Evolutionary conservation across 768 basidiomycete genomes (phyloP).

Genomic region (Rhizopogon vesiculosus): DNA sequence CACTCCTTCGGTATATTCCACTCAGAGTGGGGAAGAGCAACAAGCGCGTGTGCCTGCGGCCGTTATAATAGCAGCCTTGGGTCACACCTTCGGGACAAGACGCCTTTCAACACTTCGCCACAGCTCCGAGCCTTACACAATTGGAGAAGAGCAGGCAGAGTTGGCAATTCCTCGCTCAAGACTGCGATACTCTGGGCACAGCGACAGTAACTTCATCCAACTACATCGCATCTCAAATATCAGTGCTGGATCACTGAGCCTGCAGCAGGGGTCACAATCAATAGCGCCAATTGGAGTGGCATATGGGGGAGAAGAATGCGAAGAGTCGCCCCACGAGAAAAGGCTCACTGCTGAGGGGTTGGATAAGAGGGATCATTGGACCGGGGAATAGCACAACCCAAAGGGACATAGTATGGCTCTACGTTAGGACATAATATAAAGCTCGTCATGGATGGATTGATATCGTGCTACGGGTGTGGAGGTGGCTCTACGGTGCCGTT

Average conservation of each 20-base stretch:
- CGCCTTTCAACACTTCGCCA: constrained; percentile 10
- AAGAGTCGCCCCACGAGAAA: not conserved
- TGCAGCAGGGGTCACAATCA: constrained; percentile 10
- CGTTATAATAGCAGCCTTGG: constrained; percentile 35
- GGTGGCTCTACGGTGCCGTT: not conserved
- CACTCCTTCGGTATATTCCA: constrained; percentile 32
- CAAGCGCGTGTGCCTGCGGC: constrained; percentile 25
- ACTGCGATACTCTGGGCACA: not conserved
- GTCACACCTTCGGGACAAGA: constrained; percentile 16
- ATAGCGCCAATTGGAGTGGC: constrained; percentile 17
- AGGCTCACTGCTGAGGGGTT: not conserved
- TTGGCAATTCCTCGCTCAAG: not conserved
- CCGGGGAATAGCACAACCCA: not conserved
- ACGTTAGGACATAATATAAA: not conserved
- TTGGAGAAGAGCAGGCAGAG: constrained; percentile 1
- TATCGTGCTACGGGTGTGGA: not conserved
- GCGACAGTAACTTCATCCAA: not conserved
- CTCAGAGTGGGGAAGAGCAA: constrained; percentile 32
- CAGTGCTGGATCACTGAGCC: constrained; percentile 20
- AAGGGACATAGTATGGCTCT: not conserved
- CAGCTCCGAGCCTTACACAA: constrained; percentile 13
- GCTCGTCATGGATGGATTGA: not conserved
- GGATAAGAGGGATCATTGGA: not conserved
- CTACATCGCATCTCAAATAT: constrained; percentile 24
- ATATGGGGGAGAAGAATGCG: constrained; percentile 21